A percentile compares a stretch with the other conserved stretches of the same genome.
These are phyloP conservation scores for Neocucurbitaria cava DNA, from an alignment of 2,329 filamentous ascomycete genomes.

Conservation along the genomic window DNA sequence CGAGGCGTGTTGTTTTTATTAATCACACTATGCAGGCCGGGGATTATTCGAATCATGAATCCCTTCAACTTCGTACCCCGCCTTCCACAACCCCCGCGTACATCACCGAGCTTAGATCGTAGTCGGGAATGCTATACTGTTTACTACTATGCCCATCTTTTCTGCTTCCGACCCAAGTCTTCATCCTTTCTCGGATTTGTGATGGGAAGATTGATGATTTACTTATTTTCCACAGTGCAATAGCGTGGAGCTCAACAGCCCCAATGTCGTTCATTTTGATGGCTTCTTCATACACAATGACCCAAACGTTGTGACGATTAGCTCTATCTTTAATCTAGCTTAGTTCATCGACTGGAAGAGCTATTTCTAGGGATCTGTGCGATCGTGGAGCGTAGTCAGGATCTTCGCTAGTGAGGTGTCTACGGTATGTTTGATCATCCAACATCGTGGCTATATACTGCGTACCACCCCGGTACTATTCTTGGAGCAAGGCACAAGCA, in stretches of 20 bases:
- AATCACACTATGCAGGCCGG: too few species aligned
- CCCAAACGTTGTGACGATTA: conserved; percentile 6
- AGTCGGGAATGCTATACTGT: not conserved
- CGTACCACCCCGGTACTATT: not conserved
- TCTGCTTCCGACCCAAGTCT: not conserved
- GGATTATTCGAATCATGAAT: too few species aligned
- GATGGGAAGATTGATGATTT: not conserved
- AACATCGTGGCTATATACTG: not conserved
- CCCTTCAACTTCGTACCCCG: too few species aligned
- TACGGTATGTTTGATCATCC: not conserved
- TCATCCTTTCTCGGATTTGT: not conserved
- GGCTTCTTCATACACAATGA: conserved; percentile 9
- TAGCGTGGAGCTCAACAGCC: not conserved
- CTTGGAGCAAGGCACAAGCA: not conserved
- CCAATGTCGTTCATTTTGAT: not conserved
- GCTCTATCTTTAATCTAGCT: not conserved
- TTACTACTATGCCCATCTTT: not conserved
- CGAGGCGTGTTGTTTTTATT: too few species aligned
- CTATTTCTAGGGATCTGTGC: not conserved
- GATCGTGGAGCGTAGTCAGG: not conserved
- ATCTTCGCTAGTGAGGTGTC: not conserved
- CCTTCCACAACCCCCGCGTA: not conserved
- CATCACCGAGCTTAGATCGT: not conserved
- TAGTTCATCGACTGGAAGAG: not conserved
- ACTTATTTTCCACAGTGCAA: too few species aligned